phyloP scores from a whole-genome alignment of 2,329 filamentous ascomycete species.

The Pseudogymnoascus sp. region DNA sequence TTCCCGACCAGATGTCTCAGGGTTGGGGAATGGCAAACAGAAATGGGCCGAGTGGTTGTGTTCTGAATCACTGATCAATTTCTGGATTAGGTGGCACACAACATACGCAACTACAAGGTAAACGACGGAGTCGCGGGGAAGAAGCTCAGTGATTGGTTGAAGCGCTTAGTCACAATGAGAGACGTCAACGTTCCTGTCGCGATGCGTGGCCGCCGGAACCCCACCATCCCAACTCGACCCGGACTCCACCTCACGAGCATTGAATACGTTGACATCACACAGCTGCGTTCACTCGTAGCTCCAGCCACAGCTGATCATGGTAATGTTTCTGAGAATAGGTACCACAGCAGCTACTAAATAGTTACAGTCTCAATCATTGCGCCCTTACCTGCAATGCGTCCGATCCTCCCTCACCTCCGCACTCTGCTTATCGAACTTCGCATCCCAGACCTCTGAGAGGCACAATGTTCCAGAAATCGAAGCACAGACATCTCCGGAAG shows the following conservation, averaged over 20 bases:
- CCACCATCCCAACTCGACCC: slow-evolving; percentile 8
- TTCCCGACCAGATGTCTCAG: background rate
- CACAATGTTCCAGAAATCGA: slow-evolving; percentile 99
- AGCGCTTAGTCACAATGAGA: slow-evolving; percentile 6
- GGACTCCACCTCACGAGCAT: slow-evolving; percentile 5
- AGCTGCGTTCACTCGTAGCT: slow-evolving; percentile 1
- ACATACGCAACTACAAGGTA: slow-evolving; percentile 3
- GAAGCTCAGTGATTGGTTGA: slow-evolving; percentile 3
- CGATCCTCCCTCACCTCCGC: slow-evolving; percentile 90
- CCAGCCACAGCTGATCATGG: slow-evolving; percentile 6
- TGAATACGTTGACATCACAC: slow-evolving; percentile 9
- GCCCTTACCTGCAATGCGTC: slow-evolving; percentile 93
- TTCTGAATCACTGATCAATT: slow-evolving; percentile 6
- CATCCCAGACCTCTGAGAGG: slow-evolving; percentile 89
- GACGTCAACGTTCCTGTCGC: slow-evolving; percentile 9
- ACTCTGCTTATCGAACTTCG: slow-evolving; percentile 91
- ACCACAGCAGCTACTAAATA: background rate
- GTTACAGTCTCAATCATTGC: slow-evolving; percentile 81
- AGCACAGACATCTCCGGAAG: slow-evolving; percentile 84
- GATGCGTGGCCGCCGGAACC: slow-evolving; percentile 6
- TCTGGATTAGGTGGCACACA: slow-evolving; percentile 4
- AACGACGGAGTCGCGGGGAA: slow-evolving; percentile 6
- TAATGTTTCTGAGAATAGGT: background rate
- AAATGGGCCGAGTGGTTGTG: background rate
- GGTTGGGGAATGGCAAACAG: background rate